phyloP scores from a whole-genome alignment of 1,284 basidiomycete species.

The Pholiota adiposa region DNA sequence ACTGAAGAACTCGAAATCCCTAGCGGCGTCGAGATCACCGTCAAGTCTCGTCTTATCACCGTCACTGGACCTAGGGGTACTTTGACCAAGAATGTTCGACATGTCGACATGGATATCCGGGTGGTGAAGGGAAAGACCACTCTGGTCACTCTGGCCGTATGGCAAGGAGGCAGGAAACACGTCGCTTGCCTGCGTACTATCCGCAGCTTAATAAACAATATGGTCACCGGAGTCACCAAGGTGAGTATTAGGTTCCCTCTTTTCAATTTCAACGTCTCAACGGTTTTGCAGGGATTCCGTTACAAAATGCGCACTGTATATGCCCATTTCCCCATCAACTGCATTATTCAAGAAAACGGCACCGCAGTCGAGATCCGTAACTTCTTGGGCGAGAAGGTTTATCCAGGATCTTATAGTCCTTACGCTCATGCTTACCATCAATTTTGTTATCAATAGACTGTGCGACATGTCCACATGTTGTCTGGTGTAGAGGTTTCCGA shows the following conservation, averaged over 20 bases:
- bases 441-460: constrained; percentile 56
- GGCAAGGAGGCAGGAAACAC: constrained; percentile 99
- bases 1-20: constrained; percentile 95
- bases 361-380: constrained; percentile 93
- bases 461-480: constrained; percentile 93
- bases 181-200: constrained; percentile 98
- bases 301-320: constrained; percentile 99
- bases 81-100: constrained; percentile 89
- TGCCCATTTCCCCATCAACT: constrained; percentile 99
- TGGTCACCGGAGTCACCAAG: constrained; percentile 97
- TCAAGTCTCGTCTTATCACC: constrained; percentile 90
- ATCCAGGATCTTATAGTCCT: constrained; percentile 12
- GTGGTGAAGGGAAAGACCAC: constrained; percentile 74
- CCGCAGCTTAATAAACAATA: constrained; percentile 93
- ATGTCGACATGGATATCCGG: constrained; percentile 97
- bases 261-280: neutral
- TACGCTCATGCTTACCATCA: neutral
- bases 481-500: constrained; percentile 87
- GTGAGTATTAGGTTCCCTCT: constrained; percentile 41
- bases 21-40: constrained; percentile 79
- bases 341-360: constrained; percentile 90
- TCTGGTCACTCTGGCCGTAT: constrained; percentile 92
- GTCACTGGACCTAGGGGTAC: constrained; percentile 91
- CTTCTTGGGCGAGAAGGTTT: constrained; percentile 94
- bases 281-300: constrained; percentile 79